Evolutionary conservation across 208 protist species (phyloP), one percentile per base, ranked within the genome.

Genomic region (Naegleria gruberi): DNA sequence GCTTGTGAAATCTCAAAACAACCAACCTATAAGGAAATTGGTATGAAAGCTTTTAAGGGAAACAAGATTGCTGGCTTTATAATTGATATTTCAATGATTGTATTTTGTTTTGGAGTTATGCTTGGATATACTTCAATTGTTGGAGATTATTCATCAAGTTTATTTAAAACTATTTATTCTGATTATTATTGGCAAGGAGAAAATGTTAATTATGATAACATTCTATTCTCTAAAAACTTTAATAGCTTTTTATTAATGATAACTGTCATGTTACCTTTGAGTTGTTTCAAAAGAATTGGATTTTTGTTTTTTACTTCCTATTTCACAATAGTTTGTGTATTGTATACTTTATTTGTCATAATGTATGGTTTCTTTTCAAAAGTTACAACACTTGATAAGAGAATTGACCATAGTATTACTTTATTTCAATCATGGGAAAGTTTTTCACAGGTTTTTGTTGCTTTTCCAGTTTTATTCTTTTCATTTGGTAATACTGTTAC

Each of bases 381-480:
- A 30, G 8, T 42, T 19, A 41, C 34, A 19, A 12, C 37, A 45
- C 30, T 23, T 23, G 41, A 65, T 65, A 65, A 65, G 51, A 65
- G 51, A 65, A 30, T 65, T 10, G 51, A 65, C 30, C 51, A 65
- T 65, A 30, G 19, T 23, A 65, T 65, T 65, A 10, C 30, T 65
- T 23, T 65, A 10, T 65, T 65, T 65, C 81, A 84, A 30, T 15
- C 37, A 44, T 42, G 4, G 34, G 82, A 43, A 43, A 86, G n/a
- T 30, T 46, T 40, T 46, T 34, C 41, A 7, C 34, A 37, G n/a
- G 23, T 84, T 30, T 44, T 84, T 23, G 37, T 30, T 17, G 43
- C 82, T 19, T 87, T 87, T 87, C 82, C 82, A 57, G 40, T 55
- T 34, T 34, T 87, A 41, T n/a, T 34, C 5, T 87, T 87, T 40